phyloP scores from a whole-genome alignment of 1,284 basidiomycete genomes.

The Melanopsichium pennsylvanicum region DNA sequence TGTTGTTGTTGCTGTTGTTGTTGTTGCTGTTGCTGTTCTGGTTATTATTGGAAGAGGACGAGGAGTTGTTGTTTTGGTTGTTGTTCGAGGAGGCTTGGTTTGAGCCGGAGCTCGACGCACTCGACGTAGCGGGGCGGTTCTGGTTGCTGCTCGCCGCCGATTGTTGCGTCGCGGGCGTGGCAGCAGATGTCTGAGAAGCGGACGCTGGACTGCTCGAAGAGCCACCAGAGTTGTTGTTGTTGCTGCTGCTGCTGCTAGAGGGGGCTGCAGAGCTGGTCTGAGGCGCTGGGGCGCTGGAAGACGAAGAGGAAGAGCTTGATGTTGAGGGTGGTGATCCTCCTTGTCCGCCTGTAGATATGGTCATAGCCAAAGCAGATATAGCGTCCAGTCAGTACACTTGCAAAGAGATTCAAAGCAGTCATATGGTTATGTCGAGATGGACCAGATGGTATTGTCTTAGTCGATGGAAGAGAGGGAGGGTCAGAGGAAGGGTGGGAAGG shows the following conservation, averaged over 20 bases:
- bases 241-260: constrained; percentile 1
- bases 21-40: constrained; percentile 11
- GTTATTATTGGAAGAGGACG: constrained; percentile 1
- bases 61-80: constrained; percentile 17
- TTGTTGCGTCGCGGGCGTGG: no score
- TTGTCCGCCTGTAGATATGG: neutral
- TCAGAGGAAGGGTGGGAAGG: neutral
- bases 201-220: no score
- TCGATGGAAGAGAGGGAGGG: neutral
- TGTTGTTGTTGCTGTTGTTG: constrained; percentile 2
- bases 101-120: neutral
- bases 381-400: constrained; percentile 1
- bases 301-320: constrained; percentile 5
- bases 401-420: no score
- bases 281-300: no score
- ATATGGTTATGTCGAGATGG: no score
- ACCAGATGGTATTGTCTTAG: no score
- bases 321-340: constrained; percentile 21
- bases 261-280: no score
- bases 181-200: no score
- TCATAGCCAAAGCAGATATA: neutral
- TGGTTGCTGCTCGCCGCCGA: no score
- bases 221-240: constrained; percentile 10
- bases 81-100: constrained; percentile 1
- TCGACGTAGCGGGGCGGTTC: no score